Base-by-base conservation (phyloP, 2,329 filamentous ascomycete genomes). In the Exophiala xenobiotica region DNA sequence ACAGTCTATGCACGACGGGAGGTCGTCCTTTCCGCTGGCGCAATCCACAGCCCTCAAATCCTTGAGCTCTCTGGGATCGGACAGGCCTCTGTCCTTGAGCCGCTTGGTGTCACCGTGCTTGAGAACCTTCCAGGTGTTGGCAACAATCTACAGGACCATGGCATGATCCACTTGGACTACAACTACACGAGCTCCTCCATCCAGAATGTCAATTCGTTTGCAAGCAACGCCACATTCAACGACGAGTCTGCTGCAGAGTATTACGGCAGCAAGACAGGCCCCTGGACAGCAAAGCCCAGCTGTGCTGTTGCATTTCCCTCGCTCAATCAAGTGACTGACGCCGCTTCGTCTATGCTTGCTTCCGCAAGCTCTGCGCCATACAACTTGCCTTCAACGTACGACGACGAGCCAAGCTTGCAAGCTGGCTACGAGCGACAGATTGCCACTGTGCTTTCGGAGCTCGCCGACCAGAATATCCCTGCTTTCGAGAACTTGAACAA, bases 31-130 rank as follows among this genome's bases (percentile, higher is more conserved):
- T 67, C 72, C 0, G 71, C 71, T 0, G 73, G 74, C 1, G 65
- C 67, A 0, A 63, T 74, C 14, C 57, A 77, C 65, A 14, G 75
- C 67, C 24, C 64, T 1, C 70, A 77, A 41, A 62, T 80, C 4
- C 67, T 80, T 0, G 72, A 78, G 56, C 65, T 76, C 2, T 78
- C 76, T 14, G 77, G 77, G 1, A 70, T 80, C 4, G 78, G 78
- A 0, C 64, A 68, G 4, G 56, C 61, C 9, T 59, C 63, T 2
- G 57, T 72, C 1, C 60, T 81, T 3, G 46, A 64, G 0, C 54
- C 56, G 4, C 63, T 73, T 11, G 64, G 64, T 0, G 75, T 81
- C 14, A 54, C 65, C 0, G 58, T 73, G 0, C 50, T 78, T 0
- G 64, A 71, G 1, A 69, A 79, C 40, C 65, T 76, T 0, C 74